Evolutionary conservation across 2,329 filamentous ascomycete genomes (phyloP).

Genomic region (Ilyonectria robusta): DNA sequence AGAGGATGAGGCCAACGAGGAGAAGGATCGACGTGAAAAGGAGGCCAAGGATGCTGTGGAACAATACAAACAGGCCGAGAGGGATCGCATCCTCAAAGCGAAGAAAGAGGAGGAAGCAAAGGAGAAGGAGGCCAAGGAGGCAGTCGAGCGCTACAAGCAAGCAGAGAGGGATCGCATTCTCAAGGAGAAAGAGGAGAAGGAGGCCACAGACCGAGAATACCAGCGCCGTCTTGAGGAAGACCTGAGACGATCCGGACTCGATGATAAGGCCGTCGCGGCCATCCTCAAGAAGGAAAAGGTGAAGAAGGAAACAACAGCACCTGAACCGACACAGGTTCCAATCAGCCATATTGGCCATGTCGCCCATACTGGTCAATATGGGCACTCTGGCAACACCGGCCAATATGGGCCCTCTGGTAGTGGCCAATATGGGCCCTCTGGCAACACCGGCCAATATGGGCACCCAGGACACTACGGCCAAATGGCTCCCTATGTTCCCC

Average conservation of each 20-base stretch:
- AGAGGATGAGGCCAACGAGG: constrained; percentile 56
- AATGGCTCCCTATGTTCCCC: background rate
- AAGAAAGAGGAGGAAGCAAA: constrained; percentile 63
- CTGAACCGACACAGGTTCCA: constrained; percentile 29
- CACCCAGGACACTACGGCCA: constrained; percentile 3
- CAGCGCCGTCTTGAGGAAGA: constrained; percentile 70
- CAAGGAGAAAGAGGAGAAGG: constrained; percentile 63
- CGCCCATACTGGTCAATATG: constrained; percentile 21
- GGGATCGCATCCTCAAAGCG: constrained; percentile 60
- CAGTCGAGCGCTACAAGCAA: constrained; percentile 66
- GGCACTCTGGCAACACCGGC: background rate
- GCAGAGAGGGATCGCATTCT: constrained; percentile 61
- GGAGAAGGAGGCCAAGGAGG: constrained; percentile 66
- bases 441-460: background rate
- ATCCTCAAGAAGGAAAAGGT: constrained; percentile 71
- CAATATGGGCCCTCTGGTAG: background rate
- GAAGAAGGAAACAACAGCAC: constrained; percentile 47
- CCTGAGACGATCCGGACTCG: constrained; percentile 70
- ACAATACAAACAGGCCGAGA: constrained; percentile 64
- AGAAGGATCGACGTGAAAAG: constrained; percentile 56
- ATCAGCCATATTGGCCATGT: constrained; percentile 20
- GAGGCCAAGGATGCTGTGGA: constrained; percentile 66
- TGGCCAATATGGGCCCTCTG: background rate
- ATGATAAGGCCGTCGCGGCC: constrained; percentile 71
- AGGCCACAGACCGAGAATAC: constrained; percentile 61